These are phyloP conservation scores for Basidiobolus meristosporus DNA, from an alignment of 371 early-diverging fungal genomes.

Conservation along the genomic window DNA sequence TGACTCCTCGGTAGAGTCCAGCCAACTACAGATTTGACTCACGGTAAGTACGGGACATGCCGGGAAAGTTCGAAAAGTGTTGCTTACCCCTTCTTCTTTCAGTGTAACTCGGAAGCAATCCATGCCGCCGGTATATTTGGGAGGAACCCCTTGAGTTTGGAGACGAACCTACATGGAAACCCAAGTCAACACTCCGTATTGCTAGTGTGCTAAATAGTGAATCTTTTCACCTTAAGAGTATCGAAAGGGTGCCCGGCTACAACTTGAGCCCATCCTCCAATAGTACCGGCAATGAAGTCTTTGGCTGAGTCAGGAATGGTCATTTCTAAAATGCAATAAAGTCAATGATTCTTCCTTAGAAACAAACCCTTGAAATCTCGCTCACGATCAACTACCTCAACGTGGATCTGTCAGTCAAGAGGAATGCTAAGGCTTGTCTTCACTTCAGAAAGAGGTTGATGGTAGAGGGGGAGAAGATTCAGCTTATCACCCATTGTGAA, in stretches of 20 bases:
- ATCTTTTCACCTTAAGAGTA: conserved; percentile 33
- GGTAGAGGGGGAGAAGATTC: too few relatives aligned
- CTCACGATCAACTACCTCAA: too few relatives aligned
- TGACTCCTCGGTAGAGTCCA: conserved; percentile 68
- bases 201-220: background rate
- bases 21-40: conserved; percentile 14
- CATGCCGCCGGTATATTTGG: conserved; percentile 46
- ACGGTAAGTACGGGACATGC: background rate
- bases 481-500: too few relatives aligned
- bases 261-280: conserved; percentile 76
- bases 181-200: background rate
- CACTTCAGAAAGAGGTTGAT: too few relatives aligned
- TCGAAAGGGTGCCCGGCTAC: conserved; percentile 63
- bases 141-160: conserved; percentile 45
- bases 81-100: conserved; percentile 50
- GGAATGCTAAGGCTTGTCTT: too few relatives aligned
- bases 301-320: too few relatives aligned
- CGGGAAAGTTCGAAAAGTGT: background rate
- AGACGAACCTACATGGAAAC: conserved; percentile 34
- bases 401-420: too few relatives aligned
- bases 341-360: too few relatives aligned
- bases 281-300: conserved; percentile 67
- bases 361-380: too few relatives aligned
- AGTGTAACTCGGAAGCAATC: conserved; percentile 48
- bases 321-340: too few relatives aligned